Evolutionary conservation across 352 stramenopile genomes (phyloP).

Genomic region (Phytophthora colocasiae): DNA sequence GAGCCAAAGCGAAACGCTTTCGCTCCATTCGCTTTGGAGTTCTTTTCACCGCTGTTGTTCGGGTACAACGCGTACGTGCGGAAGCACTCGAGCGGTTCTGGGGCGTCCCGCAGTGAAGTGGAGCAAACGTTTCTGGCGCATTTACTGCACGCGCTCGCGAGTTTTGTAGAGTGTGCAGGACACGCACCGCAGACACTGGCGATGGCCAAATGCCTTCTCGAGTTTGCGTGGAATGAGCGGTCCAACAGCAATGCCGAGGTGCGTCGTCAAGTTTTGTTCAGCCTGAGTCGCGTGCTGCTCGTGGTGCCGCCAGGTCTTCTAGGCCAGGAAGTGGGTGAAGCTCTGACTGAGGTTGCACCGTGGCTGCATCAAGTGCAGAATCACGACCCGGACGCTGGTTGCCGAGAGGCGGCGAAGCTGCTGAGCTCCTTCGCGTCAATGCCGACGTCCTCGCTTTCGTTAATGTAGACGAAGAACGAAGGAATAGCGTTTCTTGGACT

Average conservation of each 20-base stretch:
- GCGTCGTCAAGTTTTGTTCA: constrained; percentile 76
- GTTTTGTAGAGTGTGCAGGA: constrained; percentile 74
- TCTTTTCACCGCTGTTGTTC: constrained; percentile 83
- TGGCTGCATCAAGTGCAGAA: constrained; percentile 63
- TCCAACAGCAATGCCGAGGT: constrained; percentile 54
- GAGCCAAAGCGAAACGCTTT: constrained; percentile 71
- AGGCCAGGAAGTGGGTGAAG: constrained; percentile 59
- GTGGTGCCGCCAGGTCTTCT: constrained; percentile 65
- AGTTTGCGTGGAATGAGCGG: constrained; percentile 75
- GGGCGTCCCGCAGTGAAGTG: constrained; percentile 50
- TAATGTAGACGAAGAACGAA: constrained; percentile 5
- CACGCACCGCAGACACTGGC: constrained; percentile 62
- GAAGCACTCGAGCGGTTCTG: constrained; percentile 32
- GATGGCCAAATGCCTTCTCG: constrained; percentile 76
- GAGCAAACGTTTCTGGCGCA: constrained; percentile 77
- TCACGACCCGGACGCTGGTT: constrained; percentile 69
- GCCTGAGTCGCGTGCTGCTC: constrained; percentile 74
- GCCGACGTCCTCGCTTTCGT: constrained; percentile 37
- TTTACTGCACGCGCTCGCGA: constrained; percentile 69
- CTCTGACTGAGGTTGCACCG: constrained; percentile 48
- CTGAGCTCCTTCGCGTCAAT: constrained; percentile 56
- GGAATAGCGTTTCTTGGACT: too few relatives aligned
- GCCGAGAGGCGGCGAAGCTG: constrained; percentile 65
- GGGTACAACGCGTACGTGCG: constrained; percentile 71
- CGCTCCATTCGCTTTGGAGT: constrained; percentile 59